A percentile compares a stretch with the other conserved stretches of the same genome.
Conservation (phyloP, 441 rosid genomes). For the Populus hybrid region DNA sequence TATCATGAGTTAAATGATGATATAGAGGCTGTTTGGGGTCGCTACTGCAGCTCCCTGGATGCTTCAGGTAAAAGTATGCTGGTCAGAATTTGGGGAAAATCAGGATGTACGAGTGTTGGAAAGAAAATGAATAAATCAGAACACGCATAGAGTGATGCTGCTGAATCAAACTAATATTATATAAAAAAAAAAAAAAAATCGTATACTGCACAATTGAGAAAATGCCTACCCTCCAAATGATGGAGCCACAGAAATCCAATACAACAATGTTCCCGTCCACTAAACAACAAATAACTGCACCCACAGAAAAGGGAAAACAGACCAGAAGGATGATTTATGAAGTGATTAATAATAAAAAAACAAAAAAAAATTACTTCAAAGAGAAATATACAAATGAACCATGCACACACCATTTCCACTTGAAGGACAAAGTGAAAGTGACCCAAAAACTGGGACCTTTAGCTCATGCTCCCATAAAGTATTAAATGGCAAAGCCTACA, state of each 20-base stretch:
- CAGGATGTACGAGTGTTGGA: too few relatives aligned
- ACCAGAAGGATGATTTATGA: not conserved
- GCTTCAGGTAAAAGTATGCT: too few relatives aligned
- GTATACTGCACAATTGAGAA: not conserved
- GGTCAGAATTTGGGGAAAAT: too few relatives aligned
- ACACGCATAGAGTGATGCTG: not conserved
- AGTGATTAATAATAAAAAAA: not conserved
- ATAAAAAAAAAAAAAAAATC: not conserved
- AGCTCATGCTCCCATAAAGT: conserved; percentile 70
- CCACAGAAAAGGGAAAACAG: conserved; percentile 6
- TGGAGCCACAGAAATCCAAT: conserved; percentile 55
- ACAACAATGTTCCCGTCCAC: conserved; percentile 84
- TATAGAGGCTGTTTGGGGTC: too few relatives aligned
- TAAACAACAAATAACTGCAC: conserved; percentile 86
- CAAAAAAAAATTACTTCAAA: not conserved
- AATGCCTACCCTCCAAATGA: conserved; percentile 70
- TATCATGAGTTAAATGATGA: too few relatives aligned
- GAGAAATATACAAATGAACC: conserved; percentile 4
- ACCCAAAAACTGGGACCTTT: conserved; percentile 77
- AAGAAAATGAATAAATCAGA: too few relatives aligned
- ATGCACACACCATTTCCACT: conserved; percentile 45
- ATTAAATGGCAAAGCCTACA: conserved; percentile 67
- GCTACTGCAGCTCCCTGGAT: too few relatives aligned
- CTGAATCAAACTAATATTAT: not conserved
- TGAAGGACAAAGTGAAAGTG: conserved; percentile 49